Evolutionary conservation across 2,329 filamentous ascomycete genomes (phyloP), one percentile per base, ranked within the genome.

Genomic region (Xylaria sp.): DNA sequence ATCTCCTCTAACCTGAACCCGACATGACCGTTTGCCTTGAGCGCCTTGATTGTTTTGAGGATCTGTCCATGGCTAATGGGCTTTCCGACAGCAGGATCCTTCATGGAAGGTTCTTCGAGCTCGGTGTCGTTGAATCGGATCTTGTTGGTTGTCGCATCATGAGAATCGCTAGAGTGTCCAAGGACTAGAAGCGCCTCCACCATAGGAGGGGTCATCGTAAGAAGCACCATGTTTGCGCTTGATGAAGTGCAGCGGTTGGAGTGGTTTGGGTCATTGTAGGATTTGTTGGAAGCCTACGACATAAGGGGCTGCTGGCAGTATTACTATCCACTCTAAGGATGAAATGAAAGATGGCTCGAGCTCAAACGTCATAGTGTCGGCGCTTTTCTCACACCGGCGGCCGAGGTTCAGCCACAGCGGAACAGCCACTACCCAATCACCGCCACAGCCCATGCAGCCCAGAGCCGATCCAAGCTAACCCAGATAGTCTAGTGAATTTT

Each of bases 11-110:
- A 84, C 18, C 84, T 87, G 66, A 81, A 84, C 13, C 73, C 70
- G 4, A 74, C 68, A 32, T 78, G 60, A 9, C 72, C 74, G 5
- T 78, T 72, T 0, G 71, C 69, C 70, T 82, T 84, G 7, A 92
- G 79, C 1, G 79, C 76, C 70, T 81, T 86, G 77, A 90, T 90
- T 0, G 93, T 79, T 46, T 86, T 80, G 60, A 94, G 79, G 20
- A 94, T 81, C 74, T 94, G 91, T 60, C 82, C 80, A 76, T 95
- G 92, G 2, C 90, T 89, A 72, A 95, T 90, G 32, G 92, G 90
- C 3, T 88, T 88, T 58, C 91, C 92, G 39, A 88, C 75, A 28
- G 80, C 76, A 1, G 87, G 83, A 0, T 83, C 77, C 0, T 78
- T 76, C 18, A 92, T 80, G 0, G 80, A 80, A 10, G 88, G 86